A percentile compares a stretch with the other conserved stretches of the same genome.
Conservation (phyloP, 768 basidiomycete genomes). For the Lanmaoa pseudosensibilis region DNA sequence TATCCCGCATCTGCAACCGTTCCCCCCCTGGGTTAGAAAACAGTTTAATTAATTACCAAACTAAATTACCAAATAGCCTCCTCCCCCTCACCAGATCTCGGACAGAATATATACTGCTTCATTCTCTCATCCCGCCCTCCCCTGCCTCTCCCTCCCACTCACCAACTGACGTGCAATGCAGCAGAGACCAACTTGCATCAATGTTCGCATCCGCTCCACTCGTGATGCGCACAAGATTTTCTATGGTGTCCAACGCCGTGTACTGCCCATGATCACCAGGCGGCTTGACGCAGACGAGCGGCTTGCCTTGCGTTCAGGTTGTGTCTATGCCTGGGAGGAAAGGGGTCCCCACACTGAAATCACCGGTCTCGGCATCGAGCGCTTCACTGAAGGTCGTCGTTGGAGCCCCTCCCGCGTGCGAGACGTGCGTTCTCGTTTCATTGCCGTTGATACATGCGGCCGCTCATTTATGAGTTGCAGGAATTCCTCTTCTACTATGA, state of each 20-base stretch:
- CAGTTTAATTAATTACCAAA: conserved; percentile 41
- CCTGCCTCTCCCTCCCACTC: conserved; percentile 12
- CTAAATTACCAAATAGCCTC: conserved; percentile 30
- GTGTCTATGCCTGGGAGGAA: conserved; percentile 70
- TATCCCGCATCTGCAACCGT: conserved; percentile 12
- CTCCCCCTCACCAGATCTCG: conserved; percentile 32
- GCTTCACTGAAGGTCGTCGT: conserved; percentile 80
- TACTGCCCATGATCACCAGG: conserved; percentile 71
- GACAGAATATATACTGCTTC: conserved; percentile 32
- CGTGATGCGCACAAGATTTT: conserved; percentile 82
- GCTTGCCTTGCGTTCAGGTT: conserved; percentile 45
- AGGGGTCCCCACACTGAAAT: conserved; percentile 71
- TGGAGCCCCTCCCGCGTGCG: conserved; percentile 85
- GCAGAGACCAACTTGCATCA: conserved; percentile 63
- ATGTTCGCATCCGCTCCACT: conserved; percentile 73
- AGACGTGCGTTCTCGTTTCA: conserved; percentile 52
- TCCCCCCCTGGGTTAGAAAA: conserved; percentile 27
- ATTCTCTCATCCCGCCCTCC: conserved; percentile 19
- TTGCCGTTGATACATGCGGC: neutral
- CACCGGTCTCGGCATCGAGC: conserved; percentile 78
- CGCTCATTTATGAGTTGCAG: conserved; percentile 39
- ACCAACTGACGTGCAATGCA: conserved; percentile 46
- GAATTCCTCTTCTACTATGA: conserved; percentile 88
- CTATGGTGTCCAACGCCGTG: conserved; percentile 61
- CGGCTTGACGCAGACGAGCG: conserved; percentile 79